phyloP scores from a whole-genome alignment of 164 flowering plant genomes.

The Cinnamomum micranthum region DNA sequence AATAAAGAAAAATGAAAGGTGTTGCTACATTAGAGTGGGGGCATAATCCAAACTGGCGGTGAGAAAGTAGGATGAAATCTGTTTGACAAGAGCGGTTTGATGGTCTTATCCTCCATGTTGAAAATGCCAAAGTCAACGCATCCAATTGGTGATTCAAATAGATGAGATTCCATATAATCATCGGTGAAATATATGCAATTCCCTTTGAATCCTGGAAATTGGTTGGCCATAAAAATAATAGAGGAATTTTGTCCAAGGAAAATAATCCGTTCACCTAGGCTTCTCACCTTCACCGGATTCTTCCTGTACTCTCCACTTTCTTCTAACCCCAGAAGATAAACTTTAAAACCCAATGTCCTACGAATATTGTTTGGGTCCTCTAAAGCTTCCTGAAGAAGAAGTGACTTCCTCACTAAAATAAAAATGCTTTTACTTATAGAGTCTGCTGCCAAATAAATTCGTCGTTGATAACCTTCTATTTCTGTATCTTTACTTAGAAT shows the following conservation, averaged over 20 bases:
- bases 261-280: conserved; percentile 51
- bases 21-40: background rate
- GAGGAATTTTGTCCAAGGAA: conserved; percentile 66
- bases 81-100: background rate
- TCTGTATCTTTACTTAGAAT: conserved; percentile 30
- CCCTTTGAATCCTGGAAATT: conserved; percentile 40
- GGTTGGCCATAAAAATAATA: conserved; percentile 45
- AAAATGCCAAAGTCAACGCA: conserved; percentile 13
- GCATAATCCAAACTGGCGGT: conserved; percentile 18
- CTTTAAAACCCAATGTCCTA: conserved; percentile 52
- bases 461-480: conserved; percentile 51
- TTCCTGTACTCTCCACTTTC: conserved; percentile 18
- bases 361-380: no score
- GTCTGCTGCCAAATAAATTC: conserved; percentile 62
- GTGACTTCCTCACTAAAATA: conserved; percentile 37
- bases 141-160: conserved; percentile 2
- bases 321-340: conserved; percentile 19
- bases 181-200: conserved; percentile 56
- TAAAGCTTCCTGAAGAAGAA: background rate
- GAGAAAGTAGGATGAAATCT: conserved; percentile 8
- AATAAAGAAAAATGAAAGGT: no score
- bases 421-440: conserved; percentile 47
- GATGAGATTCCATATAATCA: conserved; percentile 12
- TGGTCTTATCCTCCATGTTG: conserved; percentile 10
- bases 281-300: conserved; percentile 31